These are phyloP conservation scores for Ligustrum vulgare DNA, from an alignment of 257 asterid genomes.

Conservation along the genomic window DNA sequence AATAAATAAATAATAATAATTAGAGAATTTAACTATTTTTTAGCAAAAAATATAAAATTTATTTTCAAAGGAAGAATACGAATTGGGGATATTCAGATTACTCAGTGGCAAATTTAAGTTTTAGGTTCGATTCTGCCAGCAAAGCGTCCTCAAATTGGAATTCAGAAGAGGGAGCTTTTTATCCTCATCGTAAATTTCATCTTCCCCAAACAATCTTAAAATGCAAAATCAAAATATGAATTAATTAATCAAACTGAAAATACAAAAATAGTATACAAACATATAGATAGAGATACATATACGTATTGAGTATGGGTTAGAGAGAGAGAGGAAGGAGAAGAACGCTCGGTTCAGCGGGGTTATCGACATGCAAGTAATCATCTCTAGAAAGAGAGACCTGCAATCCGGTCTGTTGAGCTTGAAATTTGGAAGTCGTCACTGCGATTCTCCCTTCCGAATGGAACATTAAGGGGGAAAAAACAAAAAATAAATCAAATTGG, in stretches of 20 bases:
- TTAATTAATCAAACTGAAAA: background rate
- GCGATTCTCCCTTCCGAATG: constrained; percentile 31
- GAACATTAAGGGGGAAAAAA: background rate
- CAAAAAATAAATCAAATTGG: background rate
- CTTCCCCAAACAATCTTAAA: constrained; percentile 8
- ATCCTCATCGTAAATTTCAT: constrained; percentile 55
- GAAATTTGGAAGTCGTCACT: constrained; percentile 68
- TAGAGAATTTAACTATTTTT: background rate
- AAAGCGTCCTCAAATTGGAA: constrained; percentile 47
- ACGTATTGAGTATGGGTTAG: background rate
- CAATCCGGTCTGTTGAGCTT: constrained; percentile 97
- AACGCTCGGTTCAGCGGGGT: constrained; percentile 97
- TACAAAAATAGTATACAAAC: background rate
- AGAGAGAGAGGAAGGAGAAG: background rate
- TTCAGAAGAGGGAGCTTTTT: constrained; percentile 95
- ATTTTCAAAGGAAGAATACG: background rate
- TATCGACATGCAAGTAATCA: constrained; percentile 63
- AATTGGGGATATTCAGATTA: constrained; percentile 4
- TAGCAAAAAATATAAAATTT: background rate
- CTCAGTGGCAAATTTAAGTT: constrained; percentile 62
- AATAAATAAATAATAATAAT: background rate
- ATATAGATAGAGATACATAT: background rate
- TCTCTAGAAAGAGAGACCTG: constrained; percentile 46
- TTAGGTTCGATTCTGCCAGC: constrained; percentile 98
- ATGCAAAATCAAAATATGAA: background rate